These are phyloP conservation scores for Penstemon newberryi DNA, from an alignment of 257 asterid species.

Conservation along the genomic window DNA sequence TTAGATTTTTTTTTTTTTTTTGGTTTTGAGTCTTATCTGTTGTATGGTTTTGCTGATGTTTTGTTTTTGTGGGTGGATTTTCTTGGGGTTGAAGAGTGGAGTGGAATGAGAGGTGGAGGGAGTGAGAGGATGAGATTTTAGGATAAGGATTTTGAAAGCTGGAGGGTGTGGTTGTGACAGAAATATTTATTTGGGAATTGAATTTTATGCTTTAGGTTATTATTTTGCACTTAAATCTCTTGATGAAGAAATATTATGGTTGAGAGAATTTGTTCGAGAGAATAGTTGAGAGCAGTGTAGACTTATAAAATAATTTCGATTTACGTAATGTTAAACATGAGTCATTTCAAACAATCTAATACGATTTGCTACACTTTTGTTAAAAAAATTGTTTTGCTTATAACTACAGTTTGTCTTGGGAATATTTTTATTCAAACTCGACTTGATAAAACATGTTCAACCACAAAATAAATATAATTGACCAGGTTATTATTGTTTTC, in stretches of 20 bases:
- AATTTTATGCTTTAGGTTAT: not conserved
- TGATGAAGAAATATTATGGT: not conserved
- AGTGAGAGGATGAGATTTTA: constrained; percentile 65
- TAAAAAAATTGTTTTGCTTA: no score
- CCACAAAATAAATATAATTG: no score
- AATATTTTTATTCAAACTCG: no score
- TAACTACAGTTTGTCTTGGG: no score
- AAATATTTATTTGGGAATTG: not conserved
- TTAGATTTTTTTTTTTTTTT: not conserved
- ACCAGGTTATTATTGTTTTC: no score
- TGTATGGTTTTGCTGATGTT: constrained; percentile 31
- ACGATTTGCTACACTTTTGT: no score
- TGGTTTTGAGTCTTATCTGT: constrained; percentile 35
- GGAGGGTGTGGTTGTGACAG: constrained; percentile 37
- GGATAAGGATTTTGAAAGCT: constrained; percentile 73
- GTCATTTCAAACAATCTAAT: no score
- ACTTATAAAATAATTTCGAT: no score
- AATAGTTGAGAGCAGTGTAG: no score
- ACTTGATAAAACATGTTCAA: no score
- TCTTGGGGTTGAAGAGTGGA: constrained; percentile 31
- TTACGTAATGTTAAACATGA: no score
- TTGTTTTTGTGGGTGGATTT: constrained; percentile 43
- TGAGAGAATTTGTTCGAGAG: not conserved
- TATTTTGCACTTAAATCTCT: not conserved
- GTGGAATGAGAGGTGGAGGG: constrained; percentile 76